Base-by-base conservation (phyloP, 1,284 basidiomycete species). In the Laetiporus sulphureus region DNA sequence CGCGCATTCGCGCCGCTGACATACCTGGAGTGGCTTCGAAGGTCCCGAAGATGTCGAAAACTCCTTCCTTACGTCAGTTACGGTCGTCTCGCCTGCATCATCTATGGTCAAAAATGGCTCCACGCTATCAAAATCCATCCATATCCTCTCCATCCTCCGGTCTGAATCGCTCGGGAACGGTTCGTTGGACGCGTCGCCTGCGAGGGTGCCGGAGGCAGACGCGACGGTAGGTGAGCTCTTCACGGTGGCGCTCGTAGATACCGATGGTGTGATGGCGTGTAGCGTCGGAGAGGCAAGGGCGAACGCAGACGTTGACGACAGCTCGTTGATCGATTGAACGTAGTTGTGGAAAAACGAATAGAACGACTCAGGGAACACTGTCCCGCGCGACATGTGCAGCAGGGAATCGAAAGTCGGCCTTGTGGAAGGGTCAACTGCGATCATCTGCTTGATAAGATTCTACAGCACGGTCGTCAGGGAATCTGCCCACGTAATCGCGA, bases 261-360 rank as follows among this genome's bases (percentile, higher is more conserved):
- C 43, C 3, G 36, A 31, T 21, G 44, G 36, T 15, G 35, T 41
- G 5, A 47, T 38, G n/a, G 59, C 38, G 44, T 61, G 51, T 23
- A 63, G 57, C 1, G 56, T 39, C 15, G 58, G 49, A 3, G 65
- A 55, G 11, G 66, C 57, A 3, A 64, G 58, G 3, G 68, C 53
- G 50, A 74, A 71, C 1, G 72, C 65, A 4, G 68, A 62, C 1
- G 66, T 60, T 7, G 68, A 54, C 2, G 78, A 67, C 11, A 81
- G 69, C 50, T 91, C 84, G 59, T 87, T 87, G 49, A 91, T 70
- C 2, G 90, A 83, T 0, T 83, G 75, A 36, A 91, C 76, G 52
- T 96, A 97, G 49, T 88, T 88, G 61, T 95, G 88, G 16, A 99
- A 71, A 62, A 95, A 97, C 4, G 90, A 86, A 63, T 96, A 96